Evolutionary conservation across 2,329 filamentous ascomycete species (phyloP).

Genomic region (Salinomyces thailandicus): DNA sequence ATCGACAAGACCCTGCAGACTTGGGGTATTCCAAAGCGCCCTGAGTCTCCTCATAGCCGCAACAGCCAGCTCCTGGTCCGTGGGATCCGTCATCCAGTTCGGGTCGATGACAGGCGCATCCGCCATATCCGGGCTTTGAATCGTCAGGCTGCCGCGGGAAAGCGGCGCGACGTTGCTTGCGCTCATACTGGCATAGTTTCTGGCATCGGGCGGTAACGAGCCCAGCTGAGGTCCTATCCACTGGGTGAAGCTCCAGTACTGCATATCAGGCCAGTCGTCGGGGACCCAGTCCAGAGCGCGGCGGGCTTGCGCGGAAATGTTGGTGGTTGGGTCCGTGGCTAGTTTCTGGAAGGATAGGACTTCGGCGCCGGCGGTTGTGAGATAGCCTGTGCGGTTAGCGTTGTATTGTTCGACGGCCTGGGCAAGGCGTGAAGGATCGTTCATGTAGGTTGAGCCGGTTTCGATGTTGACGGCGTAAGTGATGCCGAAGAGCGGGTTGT

Average conservation of each 20-base stretch:
- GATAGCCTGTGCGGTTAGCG: slow-evolving; percentile 12
- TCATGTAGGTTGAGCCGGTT: background rate
- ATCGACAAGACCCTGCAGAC: background rate
- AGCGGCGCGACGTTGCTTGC: slow-evolving; percentile 24
- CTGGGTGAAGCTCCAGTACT: slow-evolving; percentile 10
- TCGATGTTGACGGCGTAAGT: background rate
- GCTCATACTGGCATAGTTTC: slow-evolving; percentile 24
- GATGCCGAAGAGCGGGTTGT: background rate
- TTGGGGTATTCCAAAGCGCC: slow-evolving; percentile 1
- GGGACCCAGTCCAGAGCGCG: slow-evolving; percentile 11
- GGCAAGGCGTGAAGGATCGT: background rate
- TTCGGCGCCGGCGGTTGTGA: slow-evolving; percentile 10
- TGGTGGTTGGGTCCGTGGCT: slow-evolving; percentile 6
- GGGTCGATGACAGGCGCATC: slow-evolving; percentile 27
- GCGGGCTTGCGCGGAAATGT: slow-evolving; percentile 2
- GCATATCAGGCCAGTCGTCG: slow-evolving; percentile 27
- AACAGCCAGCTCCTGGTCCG: slow-evolving; percentile 27
- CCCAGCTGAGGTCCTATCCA: background rate
- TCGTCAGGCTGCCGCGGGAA: slow-evolving; percentile 28
- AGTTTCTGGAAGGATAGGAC: slow-evolving; percentile 10
- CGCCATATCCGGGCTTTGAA: slow-evolving; percentile 19
- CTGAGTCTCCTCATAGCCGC: slow-evolving; percentile 2
- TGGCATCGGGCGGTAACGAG: slow-evolving; percentile 15
- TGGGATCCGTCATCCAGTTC: slow-evolving; percentile 26
- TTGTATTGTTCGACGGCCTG: slow-evolving; percentile 10